Conservation (phyloP, 2,329 filamentous ascomycete species). For the Aspergillus ustus region DNA sequence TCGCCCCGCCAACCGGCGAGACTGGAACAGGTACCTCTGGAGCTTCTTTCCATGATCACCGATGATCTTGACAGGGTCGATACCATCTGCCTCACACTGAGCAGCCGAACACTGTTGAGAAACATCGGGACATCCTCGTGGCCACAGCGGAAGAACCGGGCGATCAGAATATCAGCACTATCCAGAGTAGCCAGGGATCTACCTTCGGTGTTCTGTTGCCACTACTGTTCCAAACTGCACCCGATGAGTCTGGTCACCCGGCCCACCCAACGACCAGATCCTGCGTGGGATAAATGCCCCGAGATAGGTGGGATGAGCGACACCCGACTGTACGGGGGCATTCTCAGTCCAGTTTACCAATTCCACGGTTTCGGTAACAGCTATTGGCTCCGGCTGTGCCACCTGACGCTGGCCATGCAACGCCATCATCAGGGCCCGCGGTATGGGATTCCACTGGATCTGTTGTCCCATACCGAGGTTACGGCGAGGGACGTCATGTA, state of each 20-base stretch:
- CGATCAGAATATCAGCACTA: neutral
- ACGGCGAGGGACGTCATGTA: neutral
- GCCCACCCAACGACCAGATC: too few species aligned
- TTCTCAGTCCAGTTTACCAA: neutral
- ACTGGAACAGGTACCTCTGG: neutral
- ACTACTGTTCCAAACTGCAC: neutral
- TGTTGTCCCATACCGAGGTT: neutral
- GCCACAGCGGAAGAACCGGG: neutral
- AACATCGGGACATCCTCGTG: neutral
- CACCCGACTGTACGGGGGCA: too few species aligned
- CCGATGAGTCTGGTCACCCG: neutral
- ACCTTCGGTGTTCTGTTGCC: neutral
- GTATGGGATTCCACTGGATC: neutral
- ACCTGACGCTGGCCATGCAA: neutral
- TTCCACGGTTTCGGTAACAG: neutral
- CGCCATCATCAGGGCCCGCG: too few species aligned
- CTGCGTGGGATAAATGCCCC: neutral
- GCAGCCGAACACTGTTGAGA: neutral
- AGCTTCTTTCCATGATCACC: neutral
- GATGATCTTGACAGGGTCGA: neutral
- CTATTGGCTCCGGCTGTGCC: neutral
- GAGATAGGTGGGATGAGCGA: neutral
- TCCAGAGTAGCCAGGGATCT: neutral
- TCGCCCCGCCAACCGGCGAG: too few species aligned
- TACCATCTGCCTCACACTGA: neutral